These are phyloP conservation scores for Paxillus rubicundulus DNA, from an alignment of 768 basidiomycete species.

Conservation along the genomic window DNA sequence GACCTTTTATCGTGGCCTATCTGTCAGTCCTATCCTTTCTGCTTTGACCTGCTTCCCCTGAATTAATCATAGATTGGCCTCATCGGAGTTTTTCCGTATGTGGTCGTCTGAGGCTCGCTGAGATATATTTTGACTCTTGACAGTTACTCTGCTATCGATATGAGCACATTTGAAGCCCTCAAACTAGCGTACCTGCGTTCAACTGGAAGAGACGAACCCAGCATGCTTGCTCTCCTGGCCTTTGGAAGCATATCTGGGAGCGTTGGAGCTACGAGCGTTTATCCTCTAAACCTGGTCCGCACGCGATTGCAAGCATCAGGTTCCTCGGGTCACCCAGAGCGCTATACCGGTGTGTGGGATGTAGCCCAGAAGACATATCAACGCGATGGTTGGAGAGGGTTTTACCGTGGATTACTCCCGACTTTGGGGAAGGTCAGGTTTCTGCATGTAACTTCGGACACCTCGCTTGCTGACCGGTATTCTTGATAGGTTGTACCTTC, in stretches of 20 bases:
- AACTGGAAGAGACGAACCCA: conserved; percentile 85
- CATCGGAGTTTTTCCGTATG: conserved; percentile 93
- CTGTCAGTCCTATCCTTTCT: conserved; percentile 52
- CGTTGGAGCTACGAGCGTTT: conserved; percentile 91
- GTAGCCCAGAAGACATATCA: conserved; percentile 77
- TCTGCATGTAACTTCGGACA: not conserved
- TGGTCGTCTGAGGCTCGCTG: conserved; percentile 3
- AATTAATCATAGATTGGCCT: conserved; percentile 71
- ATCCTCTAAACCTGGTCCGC: conserved; percentile 87
- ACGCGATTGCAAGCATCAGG: conserved; percentile 96
- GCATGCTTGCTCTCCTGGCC: conserved; percentile 78
- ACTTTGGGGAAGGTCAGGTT: conserved; percentile 80
- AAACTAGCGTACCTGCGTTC: conserved; percentile 88
- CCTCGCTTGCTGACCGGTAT: conserved; percentile 1
- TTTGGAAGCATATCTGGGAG: conserved; percentile 94
- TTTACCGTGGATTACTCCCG: conserved; percentile 90
- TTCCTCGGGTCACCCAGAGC: conserved; percentile 90
- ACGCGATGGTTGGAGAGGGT: conserved; percentile 89
- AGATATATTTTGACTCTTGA: conserved; percentile 2
- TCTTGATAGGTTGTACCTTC: conserved; percentile 80
- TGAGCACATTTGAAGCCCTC: conserved; percentile 95
- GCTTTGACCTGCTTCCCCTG: conserved; percentile 10
- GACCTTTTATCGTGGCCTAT: conserved; percentile 88
- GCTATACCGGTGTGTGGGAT: conserved; percentile 85
- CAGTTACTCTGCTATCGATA: conserved; percentile 93